Base-by-base conservation (phyloP, 2,329 filamentous ascomycete genomes). In the Claviceps sp. region DNA sequence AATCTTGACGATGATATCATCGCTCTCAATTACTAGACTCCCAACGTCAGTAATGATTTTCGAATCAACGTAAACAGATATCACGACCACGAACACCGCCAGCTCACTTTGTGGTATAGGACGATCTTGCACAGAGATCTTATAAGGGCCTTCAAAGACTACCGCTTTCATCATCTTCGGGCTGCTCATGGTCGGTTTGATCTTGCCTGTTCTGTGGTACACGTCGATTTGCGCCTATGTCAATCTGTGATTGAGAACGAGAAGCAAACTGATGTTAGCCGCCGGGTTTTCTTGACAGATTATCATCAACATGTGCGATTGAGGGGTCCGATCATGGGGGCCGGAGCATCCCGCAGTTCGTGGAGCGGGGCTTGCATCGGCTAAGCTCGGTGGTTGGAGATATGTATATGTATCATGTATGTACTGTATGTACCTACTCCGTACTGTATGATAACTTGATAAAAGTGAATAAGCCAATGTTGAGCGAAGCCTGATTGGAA, bases 1-100 rank as follows among this genome's bases (percentile, higher is more conserved):
- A 20, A 95, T 87, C 66, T 88, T 90, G 62, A 95, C 80, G 58
- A 95, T 82, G 53, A 91, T 78, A 64, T 95, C 90, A 52, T 75
- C 78, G 5, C 79, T 75, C 54, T 86, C 75, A 59, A 84, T 74
- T 56, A 95, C 75, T 78, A 50, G 49, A 50, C 5, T 46, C 26
- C n/a, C 40, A 16, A 43, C 37, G 48, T 51, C 41, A n/a, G 2
- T 48, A 37, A 44, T 34, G 26, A 18, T 13, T 50, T 24, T 24
- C 30, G n/a, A n/a, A 37, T 3, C 34, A 11, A 41, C 16, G 14
- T 13, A 44, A 20, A n/a, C n/a, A n/a, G 22, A 18, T 38, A 26
- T n/a, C n/a, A 40, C 45, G 48, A 47, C 54, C 24, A n/a, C 42
- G 47, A 13, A 24, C 13, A 5, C 3, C 11, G 16, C 2, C 16